phyloP scores from a whole-genome alignment of 2,329 filamentous ascomycete species.

The Apiospora aurea region DNA sequence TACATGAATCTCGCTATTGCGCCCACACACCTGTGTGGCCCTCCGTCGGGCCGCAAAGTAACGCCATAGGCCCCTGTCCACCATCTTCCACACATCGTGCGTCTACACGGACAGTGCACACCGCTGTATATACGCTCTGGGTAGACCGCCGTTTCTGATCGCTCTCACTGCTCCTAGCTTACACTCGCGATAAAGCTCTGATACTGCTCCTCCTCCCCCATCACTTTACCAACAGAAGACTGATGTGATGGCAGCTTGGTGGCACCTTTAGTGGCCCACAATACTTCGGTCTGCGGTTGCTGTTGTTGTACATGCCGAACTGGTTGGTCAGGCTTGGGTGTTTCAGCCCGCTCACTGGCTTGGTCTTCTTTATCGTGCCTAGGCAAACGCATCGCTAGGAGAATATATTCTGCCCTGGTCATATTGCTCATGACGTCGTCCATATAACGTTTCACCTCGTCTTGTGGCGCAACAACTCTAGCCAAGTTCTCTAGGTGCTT shows the following conservation, averaged over 20 bases:
- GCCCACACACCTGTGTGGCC: not conserved
- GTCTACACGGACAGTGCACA: not conserved
- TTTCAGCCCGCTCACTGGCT: conserved; percentile 34
- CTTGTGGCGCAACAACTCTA: conserved; percentile 66
- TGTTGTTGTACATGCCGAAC: conserved; percentile 30
- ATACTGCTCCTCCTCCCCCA: conserved; percentile 54
- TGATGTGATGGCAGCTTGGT: conserved; percentile 30
- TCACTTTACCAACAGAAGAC: conserved; percentile 36
- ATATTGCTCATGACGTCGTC: conserved; percentile 74
- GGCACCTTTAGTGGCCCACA: conserved; percentile 45
- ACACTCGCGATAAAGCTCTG: conserved; percentile 52
- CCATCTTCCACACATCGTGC: not conserved
- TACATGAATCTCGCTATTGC: conserved; percentile 8
- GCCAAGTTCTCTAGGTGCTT: conserved; percentile 67
- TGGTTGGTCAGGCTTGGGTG: conserved; percentile 37
- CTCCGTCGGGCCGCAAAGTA: not conserved
- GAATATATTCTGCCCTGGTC: conserved; percentile 71
- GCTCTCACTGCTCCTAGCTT: conserved; percentile 39
- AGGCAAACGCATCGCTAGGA: conserved; percentile 72
- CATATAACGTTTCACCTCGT: conserved; percentile 72
- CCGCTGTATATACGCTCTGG: not conserved
- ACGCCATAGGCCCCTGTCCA: conserved; percentile 3
- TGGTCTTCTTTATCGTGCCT: conserved; percentile 48
- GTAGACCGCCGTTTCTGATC: not conserved
- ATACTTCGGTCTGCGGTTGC: conserved; percentile 35